Percentiles rank a stretch among this genome's conserved stretches.
Conservation (phyloP, 164 flowering plant species). For the Houttuynia cordata region DNA sequence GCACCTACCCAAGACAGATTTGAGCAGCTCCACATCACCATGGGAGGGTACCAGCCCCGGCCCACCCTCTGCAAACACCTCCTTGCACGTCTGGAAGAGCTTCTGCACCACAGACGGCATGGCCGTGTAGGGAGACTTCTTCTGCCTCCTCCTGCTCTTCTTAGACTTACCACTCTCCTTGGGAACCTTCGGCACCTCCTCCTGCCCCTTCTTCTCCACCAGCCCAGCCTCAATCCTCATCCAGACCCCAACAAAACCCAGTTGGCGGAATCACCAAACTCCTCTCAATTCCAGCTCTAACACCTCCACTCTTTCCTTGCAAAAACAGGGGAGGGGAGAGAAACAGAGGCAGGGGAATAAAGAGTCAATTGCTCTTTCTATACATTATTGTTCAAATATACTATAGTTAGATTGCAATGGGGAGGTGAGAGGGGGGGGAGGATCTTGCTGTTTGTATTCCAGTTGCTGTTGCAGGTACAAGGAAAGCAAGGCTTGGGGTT, state of each 20-base stretch:
- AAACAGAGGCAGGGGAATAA: background rate
- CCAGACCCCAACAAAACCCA: slow-evolving; percentile 3
- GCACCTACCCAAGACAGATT: slow-evolving; percentile 30
- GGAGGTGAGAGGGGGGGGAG: no score
- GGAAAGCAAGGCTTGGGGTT: background rate
- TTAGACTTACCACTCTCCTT: slow-evolving; percentile 14
- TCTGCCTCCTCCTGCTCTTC: slow-evolving; percentile 28
- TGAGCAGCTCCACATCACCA: slow-evolving; percentile 26
- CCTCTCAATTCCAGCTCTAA: background rate
- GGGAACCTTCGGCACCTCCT: slow-evolving; percentile 3
- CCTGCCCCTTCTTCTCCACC: slow-evolving; percentile 4
- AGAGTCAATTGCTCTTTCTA: background rate
- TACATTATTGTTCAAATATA: no score
- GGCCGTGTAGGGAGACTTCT: slow-evolving; percentile 11
- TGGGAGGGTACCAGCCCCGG: slow-evolving; percentile 40
- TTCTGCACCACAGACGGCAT: slow-evolving; percentile 28
- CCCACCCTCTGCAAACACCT: slow-evolving; percentile 36
- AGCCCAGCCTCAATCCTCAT: slow-evolving; percentile 16
- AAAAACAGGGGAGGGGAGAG: background rate
- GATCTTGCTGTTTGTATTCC: no score
- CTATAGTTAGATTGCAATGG: no score
- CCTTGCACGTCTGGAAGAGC: slow-evolving; percentile 43
- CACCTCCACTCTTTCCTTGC: background rate
- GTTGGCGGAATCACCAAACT: background rate
- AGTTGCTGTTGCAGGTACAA: background rate